phyloP scores from a whole-genome alignment of 2,329 filamentous ascomycete genomes.

The Hymenoscyphus repandus region DNA sequence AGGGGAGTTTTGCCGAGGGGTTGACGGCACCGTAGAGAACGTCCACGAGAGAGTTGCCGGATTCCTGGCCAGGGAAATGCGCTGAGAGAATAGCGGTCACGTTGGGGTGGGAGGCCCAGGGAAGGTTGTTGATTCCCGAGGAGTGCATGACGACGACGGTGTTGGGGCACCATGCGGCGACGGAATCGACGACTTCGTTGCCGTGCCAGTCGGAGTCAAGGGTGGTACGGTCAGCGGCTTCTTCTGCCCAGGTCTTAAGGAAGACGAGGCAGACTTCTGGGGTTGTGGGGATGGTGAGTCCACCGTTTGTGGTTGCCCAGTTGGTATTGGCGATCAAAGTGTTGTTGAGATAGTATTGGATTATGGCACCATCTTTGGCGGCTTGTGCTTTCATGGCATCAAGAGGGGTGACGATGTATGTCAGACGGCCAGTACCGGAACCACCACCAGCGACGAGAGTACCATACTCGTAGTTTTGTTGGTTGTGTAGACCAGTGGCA shows the following conservation, averaged over 20 bases:
- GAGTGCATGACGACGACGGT: constrained; percentile 64
- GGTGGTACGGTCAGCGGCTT: constrained; percentile 58
- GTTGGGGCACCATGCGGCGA: constrained; percentile 45
- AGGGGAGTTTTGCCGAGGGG: constrained; percentile 73
- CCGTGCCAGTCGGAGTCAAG: constrained; percentile 15
- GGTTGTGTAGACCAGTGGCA: constrained; percentile 34
- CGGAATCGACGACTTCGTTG: constrained; percentile 30
- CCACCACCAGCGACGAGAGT: constrained; percentile 43
- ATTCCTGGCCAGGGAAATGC: constrained; percentile 78
- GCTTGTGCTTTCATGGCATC: constrained; percentile 48
- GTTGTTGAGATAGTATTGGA: constrained; percentile 50
- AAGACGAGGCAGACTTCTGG: constrained; percentile 63
- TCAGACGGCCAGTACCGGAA: constrained; percentile 42
- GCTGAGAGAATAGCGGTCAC: constrained; percentile 75
- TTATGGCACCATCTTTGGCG: constrained; percentile 46
- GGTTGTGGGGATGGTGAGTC: constrained; percentile 35
- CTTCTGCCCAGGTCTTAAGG: constrained; percentile 63
- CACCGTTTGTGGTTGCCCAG: constrained; percentile 15
- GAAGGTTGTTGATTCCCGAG: constrained; percentile 58
- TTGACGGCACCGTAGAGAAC: constrained; percentile 73
- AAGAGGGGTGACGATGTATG: constrained; percentile 46
- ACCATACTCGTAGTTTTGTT: constrained; percentile 38
- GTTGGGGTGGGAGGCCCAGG: constrained; percentile 68
- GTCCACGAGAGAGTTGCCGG: constrained; percentile 71
- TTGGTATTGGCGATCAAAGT: constrained; percentile 34